Percentiles rank a stretch among this genome's conserved stretches.
Conservation (phyloP, 192 early-diverging fungal species). For the Umbelopsis sp. region DNA sequence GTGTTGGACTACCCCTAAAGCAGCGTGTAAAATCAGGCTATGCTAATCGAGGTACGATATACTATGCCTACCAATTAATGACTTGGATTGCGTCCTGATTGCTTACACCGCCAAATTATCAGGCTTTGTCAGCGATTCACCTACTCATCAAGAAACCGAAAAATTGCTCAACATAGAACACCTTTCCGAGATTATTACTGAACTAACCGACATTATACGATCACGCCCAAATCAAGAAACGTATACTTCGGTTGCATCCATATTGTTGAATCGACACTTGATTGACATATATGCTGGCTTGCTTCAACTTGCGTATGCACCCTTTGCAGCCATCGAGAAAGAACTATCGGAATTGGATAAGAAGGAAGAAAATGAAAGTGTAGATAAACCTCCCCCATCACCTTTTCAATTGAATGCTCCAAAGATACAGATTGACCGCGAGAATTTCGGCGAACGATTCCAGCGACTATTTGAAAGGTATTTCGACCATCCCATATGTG, state of each 20-base stretch:
- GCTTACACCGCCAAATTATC: not conserved
- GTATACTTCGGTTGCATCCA: slow-evolving; percentile 58
- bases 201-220: slow-evolving; percentile 26
- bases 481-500: too few species aligned
- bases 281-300: slow-evolving; percentile 68
- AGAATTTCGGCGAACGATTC: not conserved
- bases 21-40: slow-evolving; percentile 60
- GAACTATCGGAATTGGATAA: not conserved
- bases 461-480: not conserved
- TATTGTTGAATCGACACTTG: slow-evolving; percentile 57
- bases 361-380: not conserved
- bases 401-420: not conserved
- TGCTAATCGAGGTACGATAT: slow-evolving; percentile 40
- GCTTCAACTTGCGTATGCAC: slow-evolving; percentile 70
- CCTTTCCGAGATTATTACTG: slow-evolving; percentile 26
- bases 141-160: not conserved
- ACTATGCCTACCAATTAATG: not conserved
- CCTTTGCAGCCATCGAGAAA: slow-evolving; percentile 40
- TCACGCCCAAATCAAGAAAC: slow-evolving; percentile 6
- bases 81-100: not conserved
- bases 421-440: not conserved
- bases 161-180: not conserved
- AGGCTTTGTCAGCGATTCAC: not conserved
- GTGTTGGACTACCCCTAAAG: slow-evolving; percentile 68
- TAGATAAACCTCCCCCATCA: not conserved